Base-by-base conservation (phyloP, 345 rosid genomes). In the Acer yangbiense region DNA sequence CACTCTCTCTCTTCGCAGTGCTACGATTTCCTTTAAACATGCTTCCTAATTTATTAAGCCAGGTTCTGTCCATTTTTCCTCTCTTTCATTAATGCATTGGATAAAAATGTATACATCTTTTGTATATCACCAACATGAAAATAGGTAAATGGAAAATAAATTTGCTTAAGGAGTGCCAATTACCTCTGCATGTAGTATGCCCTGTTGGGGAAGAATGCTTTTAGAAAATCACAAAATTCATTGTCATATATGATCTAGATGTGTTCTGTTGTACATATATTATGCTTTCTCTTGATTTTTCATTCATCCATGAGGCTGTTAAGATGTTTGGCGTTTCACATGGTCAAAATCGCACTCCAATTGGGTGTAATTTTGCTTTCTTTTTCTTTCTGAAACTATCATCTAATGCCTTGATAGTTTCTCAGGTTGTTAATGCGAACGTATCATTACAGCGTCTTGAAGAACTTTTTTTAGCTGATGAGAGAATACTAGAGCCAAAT, bases 371-470 rank as follows among this genome's bases (percentile, higher is more conserved):
- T 18, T 71, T 71, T 27, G 14, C 16, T 27, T 32, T 17, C 63
- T 43, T 69, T 46, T 55, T 54, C 57, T 21, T 72, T 65, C 43
- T 77, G 10, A 71, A 69, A 46, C 18, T 44, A 1, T 73, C 58
- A 1, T 76, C 57, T 73, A 69, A 61, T 68, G 18, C 61, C 68
- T 21, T 75, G 61, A 43, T 75, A 17, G 23, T 77, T 83, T 63
- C 75, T 50, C 86, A 94, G 98, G 99, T 89, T 81, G 98, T 91
- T 29, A 96, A 85, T 80, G 98, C 98, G 68, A 89, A 94, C 82
- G 91, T 92, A 75, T 96, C 98, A 43, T 82, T 92, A 58, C 95
- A 94, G 84, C 99, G 99, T 39, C 41, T 96, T 77, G 93, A 96
- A 78, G 98, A 94, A 80, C 88, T 94, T 46, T 84, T 94, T 82